These are phyloP conservation scores for Lentinula raphanica DNA, from an alignment of 768 basidiomycete genomes.

Conservation along the genomic window DNA sequence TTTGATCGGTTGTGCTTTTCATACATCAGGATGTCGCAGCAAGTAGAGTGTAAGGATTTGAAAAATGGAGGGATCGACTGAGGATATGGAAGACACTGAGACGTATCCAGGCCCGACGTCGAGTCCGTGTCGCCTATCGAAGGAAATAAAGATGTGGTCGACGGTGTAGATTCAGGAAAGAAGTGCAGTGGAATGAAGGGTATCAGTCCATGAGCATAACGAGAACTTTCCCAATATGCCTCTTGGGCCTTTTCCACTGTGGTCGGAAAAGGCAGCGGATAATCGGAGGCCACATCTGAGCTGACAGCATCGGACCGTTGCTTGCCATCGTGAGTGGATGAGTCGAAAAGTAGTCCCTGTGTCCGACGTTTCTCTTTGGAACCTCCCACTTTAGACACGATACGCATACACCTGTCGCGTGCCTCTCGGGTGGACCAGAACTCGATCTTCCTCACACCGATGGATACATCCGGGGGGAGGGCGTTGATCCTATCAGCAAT, in stretches of 20 bases:
- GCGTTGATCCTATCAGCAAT: constrained; percentile 42
- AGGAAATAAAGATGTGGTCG: constrained; percentile 7
- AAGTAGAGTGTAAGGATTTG: constrained; percentile 43
- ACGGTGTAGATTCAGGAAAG: constrained; percentile 28
- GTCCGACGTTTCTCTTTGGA: constrained; percentile 59
- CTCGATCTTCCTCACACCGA: constrained; percentile 26
- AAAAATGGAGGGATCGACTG: too few relatives aligned
- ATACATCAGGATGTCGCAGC: constrained; percentile 47
- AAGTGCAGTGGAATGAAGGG: constrained; percentile 55
- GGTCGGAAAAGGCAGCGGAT: not conserved
- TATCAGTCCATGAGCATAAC: constrained; percentile 48
- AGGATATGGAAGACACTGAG: constrained; percentile 2
- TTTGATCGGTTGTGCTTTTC: constrained; percentile 21
- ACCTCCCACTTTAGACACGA: constrained; percentile 79
- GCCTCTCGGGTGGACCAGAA: constrained; percentile 86
- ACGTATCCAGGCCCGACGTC: not conserved
- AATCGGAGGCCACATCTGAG: constrained; percentile 5
- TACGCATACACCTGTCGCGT: constrained; percentile 63
- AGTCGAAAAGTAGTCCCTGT: constrained; percentile 47
- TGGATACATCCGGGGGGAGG: not conserved
- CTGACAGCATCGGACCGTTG: not conserved
- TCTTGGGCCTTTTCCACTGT: constrained; percentile 29
- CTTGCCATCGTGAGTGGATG: not conserved
- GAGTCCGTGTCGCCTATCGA: too few relatives aligned
- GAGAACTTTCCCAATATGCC: constrained; percentile 60